Conservation (phyloP, 352 stramenopile genomes). For the Pythium guiyangense region DNA sequence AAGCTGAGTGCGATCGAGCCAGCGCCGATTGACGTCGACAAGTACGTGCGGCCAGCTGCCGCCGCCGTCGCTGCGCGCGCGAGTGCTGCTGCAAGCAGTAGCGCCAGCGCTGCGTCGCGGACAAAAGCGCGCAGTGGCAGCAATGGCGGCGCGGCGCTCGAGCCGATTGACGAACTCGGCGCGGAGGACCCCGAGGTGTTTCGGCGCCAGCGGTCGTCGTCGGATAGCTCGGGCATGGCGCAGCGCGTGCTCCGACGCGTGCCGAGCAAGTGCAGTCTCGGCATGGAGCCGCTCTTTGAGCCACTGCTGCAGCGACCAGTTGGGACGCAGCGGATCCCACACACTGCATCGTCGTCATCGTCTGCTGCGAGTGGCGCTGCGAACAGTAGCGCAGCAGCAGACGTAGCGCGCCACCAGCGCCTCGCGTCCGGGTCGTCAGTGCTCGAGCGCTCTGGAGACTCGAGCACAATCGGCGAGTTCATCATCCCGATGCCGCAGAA, state of each 20-base stretch:
- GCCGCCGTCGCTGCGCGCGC: background rate
- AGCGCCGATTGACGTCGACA: slow-evolving; percentile 41
- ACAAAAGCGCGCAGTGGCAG: slow-evolving; percentile 1
- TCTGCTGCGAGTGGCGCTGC: background rate
- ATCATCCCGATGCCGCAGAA: slow-evolving; percentile 30
- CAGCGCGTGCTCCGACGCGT: slow-evolving; percentile 8
- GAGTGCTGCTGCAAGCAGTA: background rate
- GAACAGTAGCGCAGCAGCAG: background rate
- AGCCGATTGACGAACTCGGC: slow-evolving; percentile 9
- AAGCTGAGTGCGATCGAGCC: slow-evolving; percentile 62
- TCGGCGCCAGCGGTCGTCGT: slow-evolving; percentile 8
- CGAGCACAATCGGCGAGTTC: slow-evolving; percentile 4
- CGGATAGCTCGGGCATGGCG: slow-evolving; percentile 13
- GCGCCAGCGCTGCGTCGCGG: background rate
- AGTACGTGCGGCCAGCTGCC: slow-evolving; percentile 31
- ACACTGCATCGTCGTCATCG: background rate
- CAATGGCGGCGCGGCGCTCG: background rate
- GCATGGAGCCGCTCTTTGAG: slow-evolving; percentile 75
- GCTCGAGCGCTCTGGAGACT: slow-evolving; percentile 7
- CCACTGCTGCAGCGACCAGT: slow-evolving; percentile 60
- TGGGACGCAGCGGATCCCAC: slow-evolving; percentile 37
- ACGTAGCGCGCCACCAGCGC: background rate
- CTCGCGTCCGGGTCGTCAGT: background rate
- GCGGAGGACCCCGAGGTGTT: slow-evolving; percentile 12
- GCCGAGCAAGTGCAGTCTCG: slow-evolving; percentile 44